Percentiles rank a stretch among this genome's conserved stretches.
phyloP scores from a whole-genome alignment of 2,329 filamentous ascomycete genomes.

The Diaporthe eres region DNA sequence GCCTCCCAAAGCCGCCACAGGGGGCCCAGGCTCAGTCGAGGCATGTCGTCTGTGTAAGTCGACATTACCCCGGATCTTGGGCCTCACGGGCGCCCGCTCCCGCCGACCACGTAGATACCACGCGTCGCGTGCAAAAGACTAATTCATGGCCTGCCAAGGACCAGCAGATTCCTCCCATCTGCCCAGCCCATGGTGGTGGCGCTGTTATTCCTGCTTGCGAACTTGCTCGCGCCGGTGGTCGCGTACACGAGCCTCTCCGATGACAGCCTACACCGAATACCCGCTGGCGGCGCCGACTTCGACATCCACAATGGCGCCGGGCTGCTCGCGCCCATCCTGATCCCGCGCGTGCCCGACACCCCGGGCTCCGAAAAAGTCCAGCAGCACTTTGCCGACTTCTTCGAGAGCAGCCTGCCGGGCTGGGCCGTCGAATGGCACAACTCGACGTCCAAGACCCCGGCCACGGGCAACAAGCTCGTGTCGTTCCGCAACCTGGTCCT shows the following conservation, averaged over 20 bases:
- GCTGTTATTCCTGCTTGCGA: slow-evolving; percentile 34
- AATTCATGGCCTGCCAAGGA: background rate
- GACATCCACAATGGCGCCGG: slow-evolving; percentile 73
- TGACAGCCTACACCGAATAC: slow-evolving; percentile 58
- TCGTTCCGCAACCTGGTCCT: slow-evolving; percentile 85
- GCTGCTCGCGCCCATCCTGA: slow-evolving; percentile 82
- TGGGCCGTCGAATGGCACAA: slow-evolving; percentile 84
- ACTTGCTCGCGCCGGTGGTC: slow-evolving; percentile 33
- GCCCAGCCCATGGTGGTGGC: slow-evolving; percentile 6
- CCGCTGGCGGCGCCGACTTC: slow-evolving; percentile 75
- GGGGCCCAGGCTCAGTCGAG: background rate
- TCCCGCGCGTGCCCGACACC: slow-evolving; percentile 81
- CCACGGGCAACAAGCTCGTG: slow-evolving; percentile 71
- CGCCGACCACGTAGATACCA: background rate
- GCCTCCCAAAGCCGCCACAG: background rate
- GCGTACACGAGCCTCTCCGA: slow-evolving; percentile 48
- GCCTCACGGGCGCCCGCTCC: background rate
- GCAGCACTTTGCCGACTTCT: slow-evolving; percentile 81
- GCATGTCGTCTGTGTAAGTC: slow-evolving; percentile 10
- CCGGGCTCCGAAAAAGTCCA: slow-evolving; percentile 76
- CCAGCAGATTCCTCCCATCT: background rate
- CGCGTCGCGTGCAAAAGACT: slow-evolving; percentile 2
- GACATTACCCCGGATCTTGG: background rate
- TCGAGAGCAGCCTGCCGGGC: slow-evolving; percentile 73
- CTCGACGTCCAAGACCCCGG: slow-evolving; percentile 78